A percentile compares a stretch with the other conserved stretches of the same genome.
phyloP scores from a whole-genome alignment of 176 grass and related monocot genomes.

The Dendrocalamus sinicus region DNA sequence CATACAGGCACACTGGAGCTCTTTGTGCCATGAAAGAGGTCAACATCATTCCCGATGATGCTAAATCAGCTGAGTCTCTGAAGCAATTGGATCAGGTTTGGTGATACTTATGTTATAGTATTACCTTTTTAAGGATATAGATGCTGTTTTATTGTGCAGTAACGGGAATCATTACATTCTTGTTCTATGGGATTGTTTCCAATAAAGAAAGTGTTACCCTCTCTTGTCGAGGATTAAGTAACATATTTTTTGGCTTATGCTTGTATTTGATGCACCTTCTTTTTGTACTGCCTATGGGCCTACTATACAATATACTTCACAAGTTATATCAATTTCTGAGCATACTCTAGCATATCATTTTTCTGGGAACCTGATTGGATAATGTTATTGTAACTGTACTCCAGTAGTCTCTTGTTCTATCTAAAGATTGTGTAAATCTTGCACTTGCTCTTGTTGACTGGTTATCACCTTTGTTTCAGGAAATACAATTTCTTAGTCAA shows the following conservation, averaged over 20 bases:
- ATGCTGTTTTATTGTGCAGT: conserved; percentile 34
- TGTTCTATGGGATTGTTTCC: conserved; percentile 10
- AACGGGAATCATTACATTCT: conserved; percentile 12
- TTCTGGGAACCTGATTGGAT: neutral
- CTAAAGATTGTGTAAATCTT: conserved; percentile 31
- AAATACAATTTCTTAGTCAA: conserved; percentile 97
- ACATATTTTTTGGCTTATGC: neutral
- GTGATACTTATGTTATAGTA: neutral
- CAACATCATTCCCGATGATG: conserved; percentile 86
- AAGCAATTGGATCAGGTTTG: conserved; percentile 93
- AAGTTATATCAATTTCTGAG: conserved; percentile 1
- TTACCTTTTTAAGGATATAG: neutral
- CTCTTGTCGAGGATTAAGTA: conserved; percentile 21
- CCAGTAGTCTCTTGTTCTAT: conserved; percentile 31
- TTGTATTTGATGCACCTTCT: conserved; percentile 4
- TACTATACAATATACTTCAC: conserved; percentile 17
- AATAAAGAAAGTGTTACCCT: neutral
- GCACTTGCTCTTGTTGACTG: conserved; percentile 36
- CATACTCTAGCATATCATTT: neutral
- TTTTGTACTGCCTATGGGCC: neutral
- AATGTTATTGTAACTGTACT: conserved; percentile 1
- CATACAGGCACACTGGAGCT: conserved; percentile 82
- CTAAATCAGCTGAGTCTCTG: conserved; percentile 85
- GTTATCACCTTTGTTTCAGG: conserved; percentile 63
- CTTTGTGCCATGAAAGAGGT: conserved; percentile 99